phyloP scores from a whole-genome alignment of 805 yeast species.

The Lipomyces kockii region DNA sequence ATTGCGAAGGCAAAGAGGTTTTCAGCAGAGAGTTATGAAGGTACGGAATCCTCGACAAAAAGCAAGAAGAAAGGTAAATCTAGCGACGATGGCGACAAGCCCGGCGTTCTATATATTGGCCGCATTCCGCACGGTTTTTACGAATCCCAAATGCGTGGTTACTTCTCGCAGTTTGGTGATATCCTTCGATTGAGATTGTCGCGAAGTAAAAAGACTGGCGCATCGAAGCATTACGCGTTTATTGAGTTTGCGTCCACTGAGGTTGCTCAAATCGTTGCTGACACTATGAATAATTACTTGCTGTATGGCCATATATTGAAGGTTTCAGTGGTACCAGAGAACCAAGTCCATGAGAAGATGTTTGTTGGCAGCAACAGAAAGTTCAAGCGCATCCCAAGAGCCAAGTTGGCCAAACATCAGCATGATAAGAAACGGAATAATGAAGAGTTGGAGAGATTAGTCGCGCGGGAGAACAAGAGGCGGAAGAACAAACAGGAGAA shows the following conservation, averaged over 20 bases:
- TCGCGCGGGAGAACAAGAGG: conserved; percentile 52
- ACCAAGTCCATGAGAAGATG: conserved; percentile 52
- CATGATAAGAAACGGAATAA: conserved; percentile 63
- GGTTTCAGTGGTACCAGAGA: conserved; percentile 59
- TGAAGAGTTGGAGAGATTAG: conserved; percentile 60
- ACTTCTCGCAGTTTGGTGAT: conserved; percentile 90
- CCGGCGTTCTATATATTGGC: conserved; percentile 73
- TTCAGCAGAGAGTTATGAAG: conserved; percentile 7
- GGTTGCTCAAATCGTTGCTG: conserved; percentile 88
- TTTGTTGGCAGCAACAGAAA: conserved; percentile 61
- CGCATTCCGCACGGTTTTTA: conserved; percentile 92
- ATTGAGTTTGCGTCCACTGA: conserved; percentile 75
- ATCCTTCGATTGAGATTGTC: conserved; percentile 78
- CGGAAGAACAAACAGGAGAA: conserved; percentile 53
- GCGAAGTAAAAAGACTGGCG: conserved; percentile 87
- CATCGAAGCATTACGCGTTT: conserved; percentile 89
- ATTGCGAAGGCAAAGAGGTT: conserved; percentile 3
- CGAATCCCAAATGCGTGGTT: conserved; percentile 70
- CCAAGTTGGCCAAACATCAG: conserved; percentile 56
- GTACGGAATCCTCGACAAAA: conserved; percentile 28
- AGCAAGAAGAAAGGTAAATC: conserved; percentile 30
- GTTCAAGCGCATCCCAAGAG: conserved; percentile 65
- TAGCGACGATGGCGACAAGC: conserved; percentile 39
- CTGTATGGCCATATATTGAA: conserved; percentile 84
- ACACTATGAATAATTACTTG: conserved; percentile 93